A percentile compares a stretch with the other conserved stretches of the same genome.
phyloP scores from a whole-genome alignment of 768 basidiomycete species.

The Ramaria sp. region DNA sequence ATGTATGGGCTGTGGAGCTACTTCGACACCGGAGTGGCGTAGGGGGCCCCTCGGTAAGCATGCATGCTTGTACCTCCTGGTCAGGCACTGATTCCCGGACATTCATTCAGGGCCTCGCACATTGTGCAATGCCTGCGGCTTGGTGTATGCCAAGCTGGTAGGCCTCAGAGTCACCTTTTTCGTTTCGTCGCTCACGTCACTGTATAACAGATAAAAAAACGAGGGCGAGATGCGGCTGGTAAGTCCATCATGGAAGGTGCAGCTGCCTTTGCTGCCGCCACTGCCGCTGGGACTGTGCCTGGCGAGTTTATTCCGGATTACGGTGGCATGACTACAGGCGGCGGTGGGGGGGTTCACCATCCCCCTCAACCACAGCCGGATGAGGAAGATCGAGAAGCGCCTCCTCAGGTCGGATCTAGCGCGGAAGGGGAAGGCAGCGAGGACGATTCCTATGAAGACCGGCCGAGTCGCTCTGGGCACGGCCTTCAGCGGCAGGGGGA shows the following conservation, averaged over 20 bases:
- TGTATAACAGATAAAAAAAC: conserved; percentile 3
- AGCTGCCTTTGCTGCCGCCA: background rate
- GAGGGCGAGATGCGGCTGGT: conserved; percentile 1
- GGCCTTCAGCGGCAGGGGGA: background rate
- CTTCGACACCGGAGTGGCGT: conserved; percentile 82
- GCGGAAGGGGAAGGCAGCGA: background rate
- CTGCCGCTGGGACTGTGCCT: background rate
- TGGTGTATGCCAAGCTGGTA: conserved; percentile 81
- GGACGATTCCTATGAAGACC: background rate
- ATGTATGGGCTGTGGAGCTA: conserved; percentile 73
- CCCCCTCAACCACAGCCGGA: background rate
- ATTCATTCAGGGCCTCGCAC: conserved; percentile 57
- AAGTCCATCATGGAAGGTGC: conserved; percentile 4
- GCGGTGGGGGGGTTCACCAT: background rate
- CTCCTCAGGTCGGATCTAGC: background rate
- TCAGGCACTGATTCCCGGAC: conserved; percentile 9
- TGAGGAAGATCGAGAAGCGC: background rate
- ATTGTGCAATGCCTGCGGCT: conserved; percentile 76
- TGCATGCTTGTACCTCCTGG: background rate
- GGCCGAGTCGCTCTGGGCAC: background rate
- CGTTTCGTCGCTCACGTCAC: background rate
- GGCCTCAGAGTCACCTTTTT: conserved; percentile 17
- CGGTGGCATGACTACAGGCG: background rate
- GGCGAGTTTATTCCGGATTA: background rate
- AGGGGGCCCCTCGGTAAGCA: conserved; percentile 67